These are phyloP conservation scores for Chrysopogon serrulatus DNA, from an alignment of 176 grass and related monocot genomes.

Conservation along the genomic window DNA sequence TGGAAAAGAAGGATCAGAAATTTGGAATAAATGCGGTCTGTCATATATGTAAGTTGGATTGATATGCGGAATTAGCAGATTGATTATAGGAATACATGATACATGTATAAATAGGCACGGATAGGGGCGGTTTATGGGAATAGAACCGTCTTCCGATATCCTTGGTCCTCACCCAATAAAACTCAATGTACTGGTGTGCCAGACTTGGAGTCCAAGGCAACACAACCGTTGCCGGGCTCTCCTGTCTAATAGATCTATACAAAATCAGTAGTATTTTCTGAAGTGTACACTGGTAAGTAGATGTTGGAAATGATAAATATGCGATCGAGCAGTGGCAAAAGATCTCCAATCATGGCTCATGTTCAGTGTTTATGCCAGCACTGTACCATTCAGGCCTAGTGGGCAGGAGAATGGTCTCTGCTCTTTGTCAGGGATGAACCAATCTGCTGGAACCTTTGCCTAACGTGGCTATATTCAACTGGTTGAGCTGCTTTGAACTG, in stretches of 20 bases:
- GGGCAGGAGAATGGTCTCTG: not conserved
- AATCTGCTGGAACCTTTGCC: not conserved
- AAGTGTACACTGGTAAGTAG: not conserved
- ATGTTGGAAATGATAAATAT: not conserved
- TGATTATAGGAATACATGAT: too few relatives aligned
- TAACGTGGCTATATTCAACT: not conserved
- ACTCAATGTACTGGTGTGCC: not conserved
- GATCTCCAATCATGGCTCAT: not conserved
- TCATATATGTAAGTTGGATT: too few relatives aligned
- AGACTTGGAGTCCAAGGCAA: not conserved
- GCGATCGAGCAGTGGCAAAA: not conserved
- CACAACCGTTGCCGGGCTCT: not conserved
- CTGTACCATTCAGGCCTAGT: not conserved
- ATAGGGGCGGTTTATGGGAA: too few relatives aligned
- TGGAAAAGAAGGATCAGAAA: too few relatives aligned
- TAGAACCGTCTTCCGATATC: not conserved
- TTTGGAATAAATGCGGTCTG: too few relatives aligned
- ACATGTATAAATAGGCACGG: too few relatives aligned
- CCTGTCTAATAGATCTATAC: not conserved
- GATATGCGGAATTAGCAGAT: too few relatives aligned
- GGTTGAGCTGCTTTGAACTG: not conserved
- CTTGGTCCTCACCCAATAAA: not conserved
- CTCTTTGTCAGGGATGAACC: not conserved
- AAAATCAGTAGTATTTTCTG: not conserved
- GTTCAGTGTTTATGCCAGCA: not conserved